Percentiles rank a stretch among this genome's conserved stretches.
phyloP scores from a whole-genome alignment of 768 basidiomycete species.

The Kwoniella sp. region DNA sequence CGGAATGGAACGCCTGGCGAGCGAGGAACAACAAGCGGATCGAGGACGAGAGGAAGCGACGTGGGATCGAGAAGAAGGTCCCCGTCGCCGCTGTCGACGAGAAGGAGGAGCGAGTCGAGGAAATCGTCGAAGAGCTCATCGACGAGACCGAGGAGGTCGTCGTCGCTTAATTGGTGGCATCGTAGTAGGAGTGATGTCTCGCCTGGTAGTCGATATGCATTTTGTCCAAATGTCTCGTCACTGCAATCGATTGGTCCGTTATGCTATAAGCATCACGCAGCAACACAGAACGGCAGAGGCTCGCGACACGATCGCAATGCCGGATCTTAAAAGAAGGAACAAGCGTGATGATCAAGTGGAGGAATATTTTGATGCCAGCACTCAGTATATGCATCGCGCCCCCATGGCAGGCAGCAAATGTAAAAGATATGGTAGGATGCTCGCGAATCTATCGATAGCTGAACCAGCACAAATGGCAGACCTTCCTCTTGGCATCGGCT shows the following conservation, averaged over 20 bases:
- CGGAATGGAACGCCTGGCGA: slow-evolving; percentile 99
- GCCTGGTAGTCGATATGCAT: neutral
- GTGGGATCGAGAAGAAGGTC: slow-evolving; percentile 54
- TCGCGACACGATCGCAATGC: no score
- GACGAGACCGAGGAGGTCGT: slow-evolving; percentile 83
- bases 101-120: slow-evolving; percentile 81
- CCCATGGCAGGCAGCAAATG: neutral
- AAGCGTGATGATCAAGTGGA: no score
- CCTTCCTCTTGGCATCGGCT: slow-evolving; percentile 14
- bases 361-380: no score
- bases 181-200: neutral
- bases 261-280: no score
- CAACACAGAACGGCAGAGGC: no score
- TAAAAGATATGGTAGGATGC: neutral
- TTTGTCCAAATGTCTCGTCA: neutral
- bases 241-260: no score
- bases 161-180: slow-evolving; percentile 22
- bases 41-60: slow-evolving; percentile 62
- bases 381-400: neutral
- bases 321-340: no score
- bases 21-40: slow-evolving; percentile 68
- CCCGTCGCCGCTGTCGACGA: slow-evolving; percentile 42
- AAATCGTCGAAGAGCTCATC: slow-evolving; percentile 90
- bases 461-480: slow-evolving; percentile 48
- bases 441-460: slow-evolving; percentile 8